A percentile compares a stretch with the other conserved stretches of the same genome.
phyloP scores from a whole-genome alignment of 306 rosid species.

The Purshia tridentata region DNA sequence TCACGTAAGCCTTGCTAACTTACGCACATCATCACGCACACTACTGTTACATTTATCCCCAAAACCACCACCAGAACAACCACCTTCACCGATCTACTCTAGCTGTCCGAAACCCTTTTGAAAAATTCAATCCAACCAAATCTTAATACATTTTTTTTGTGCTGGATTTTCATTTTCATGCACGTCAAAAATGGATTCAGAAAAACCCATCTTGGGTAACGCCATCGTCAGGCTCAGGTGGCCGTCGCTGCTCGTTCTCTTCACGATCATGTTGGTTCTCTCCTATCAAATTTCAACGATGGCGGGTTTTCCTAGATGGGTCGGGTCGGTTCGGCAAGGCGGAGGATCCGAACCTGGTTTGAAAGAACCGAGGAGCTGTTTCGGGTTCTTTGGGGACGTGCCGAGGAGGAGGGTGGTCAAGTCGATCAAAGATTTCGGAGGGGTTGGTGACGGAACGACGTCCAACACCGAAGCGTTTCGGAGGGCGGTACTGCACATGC shows the following conservation, averaged over 20 bases:
- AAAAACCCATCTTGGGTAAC: conserved; percentile 29
- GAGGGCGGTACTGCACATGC: conserved; percentile 60
- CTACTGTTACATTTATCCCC: conserved; percentile 18
- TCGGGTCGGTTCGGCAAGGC: neutral
- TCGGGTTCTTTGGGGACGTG: conserved; percentile 35
- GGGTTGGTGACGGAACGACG: conserved; percentile 73
- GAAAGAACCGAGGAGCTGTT: conserved; percentile 38
- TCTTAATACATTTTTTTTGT: neutral
- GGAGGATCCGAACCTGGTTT: neutral
- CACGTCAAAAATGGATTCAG: conserved; percentile 50
- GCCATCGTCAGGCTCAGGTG: conserved; percentile 39
- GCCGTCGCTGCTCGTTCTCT: conserved; percentile 41
- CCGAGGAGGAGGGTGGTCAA: conserved; percentile 36
- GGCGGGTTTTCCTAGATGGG: conserved; percentile 38
- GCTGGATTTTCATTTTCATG: neutral
- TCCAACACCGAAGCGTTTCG: conserved; percentile 74
- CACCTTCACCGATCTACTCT: neutral
- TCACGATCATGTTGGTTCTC: conserved; percentile 46
- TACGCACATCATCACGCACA: neutral
- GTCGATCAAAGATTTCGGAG: conserved; percentile 80
- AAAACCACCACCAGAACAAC: neutral
- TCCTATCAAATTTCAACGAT: conserved; percentile 49
- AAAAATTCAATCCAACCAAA: neutral
- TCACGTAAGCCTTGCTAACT: neutral
- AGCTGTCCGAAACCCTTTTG: neutral